phyloP scores from a whole-genome alignment of 2,329 filamentous ascomycete species.

The Ambrosiella xylebori region DNA sequence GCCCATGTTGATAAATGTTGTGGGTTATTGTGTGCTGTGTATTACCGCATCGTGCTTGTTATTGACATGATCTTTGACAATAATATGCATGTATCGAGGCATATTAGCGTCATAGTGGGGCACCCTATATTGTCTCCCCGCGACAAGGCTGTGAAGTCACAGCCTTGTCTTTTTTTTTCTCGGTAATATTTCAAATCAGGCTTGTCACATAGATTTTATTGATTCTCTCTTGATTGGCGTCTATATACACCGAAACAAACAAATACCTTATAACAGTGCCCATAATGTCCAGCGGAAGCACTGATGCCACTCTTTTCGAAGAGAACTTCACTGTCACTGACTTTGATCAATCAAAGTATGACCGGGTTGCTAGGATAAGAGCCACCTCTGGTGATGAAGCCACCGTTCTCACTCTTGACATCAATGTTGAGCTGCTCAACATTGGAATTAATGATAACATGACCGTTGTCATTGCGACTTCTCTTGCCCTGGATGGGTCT shows the following conservation, averaged over 20 bases:
- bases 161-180: constrained; percentile 7
- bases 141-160: constrained; percentile 7
- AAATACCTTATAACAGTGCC: not conserved
- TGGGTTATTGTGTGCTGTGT: not conserved
- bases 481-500: constrained; percentile 68
- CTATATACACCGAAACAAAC: not conserved
- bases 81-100: constrained; percentile 1
- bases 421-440: constrained; percentile 63
- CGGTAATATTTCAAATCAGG: not conserved
- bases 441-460: constrained; percentile 51
- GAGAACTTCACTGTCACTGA: constrained; percentile 72
- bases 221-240: not conserved
- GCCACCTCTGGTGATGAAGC: constrained; percentile 59
- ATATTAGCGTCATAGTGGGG: constrained; percentile 6
- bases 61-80: not conserved
- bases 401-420: constrained; percentile 69
- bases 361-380: constrained; percentile 75
- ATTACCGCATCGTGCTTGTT: not conserved
- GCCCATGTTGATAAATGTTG: not conserved
- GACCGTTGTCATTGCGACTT: constrained; percentile 67
- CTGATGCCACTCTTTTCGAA: constrained; percentile 85
- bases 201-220: not conserved
- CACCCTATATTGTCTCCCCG: constrained; percentile 1
- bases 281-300: constrained; percentile 38
- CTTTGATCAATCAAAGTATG: constrained; percentile 77